Base-by-base conservation (phyloP, 2,329 filamentous ascomycete species). In the Penicillium sp. region DNA sequence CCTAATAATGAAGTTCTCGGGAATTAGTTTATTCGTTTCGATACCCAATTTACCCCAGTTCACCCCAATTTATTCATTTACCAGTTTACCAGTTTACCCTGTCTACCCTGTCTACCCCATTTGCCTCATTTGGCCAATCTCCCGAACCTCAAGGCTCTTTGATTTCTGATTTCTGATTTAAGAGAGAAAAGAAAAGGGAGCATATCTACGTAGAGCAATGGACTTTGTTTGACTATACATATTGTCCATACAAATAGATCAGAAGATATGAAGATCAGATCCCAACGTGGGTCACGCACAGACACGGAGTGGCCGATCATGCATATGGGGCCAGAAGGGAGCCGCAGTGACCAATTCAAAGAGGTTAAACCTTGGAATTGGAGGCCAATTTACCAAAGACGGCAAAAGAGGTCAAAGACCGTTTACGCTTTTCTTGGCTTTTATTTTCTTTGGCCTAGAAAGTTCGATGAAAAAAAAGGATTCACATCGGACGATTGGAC, bases 251-350 rank as follows among this genome's bases (percentile, higher is more conserved):
- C 13, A 34, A 40, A 24, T 26, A 26, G 14, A 32, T 32, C 43
- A 45, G n/a, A 22, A 18, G 20, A 35, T 47, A 42, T 42, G 5
- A 29, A 26, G 22, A 7, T 26, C 40, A 24, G 18, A 24, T 20
- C 37, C 18, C 29, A 16, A 35, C 26, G n/a, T 20, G 43, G 26
- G 26, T 14, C 26, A 16, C 20, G 59, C 62, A 62, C 62, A 50
- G 62, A 65, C 61, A 60, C 61, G 61, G 62, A 55, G 58, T 37
- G 54, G 47, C 59, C 62, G 61, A 57, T 46, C 49, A 37, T 64
- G 62, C 62, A 64, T 45, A 52, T 60, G 57, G 49, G 52, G 56
- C 55, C 57, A 53, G 37, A 46, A 50, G 37, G 54, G 58, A 57
- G 50, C 50, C 53, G 53, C 56, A 49, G 44, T 42, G 51, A 50